These are phyloP conservation scores for Nicotiana benthamiana DNA, from an alignment of 257 asterid genomes.

Conservation along the genomic window DNA sequence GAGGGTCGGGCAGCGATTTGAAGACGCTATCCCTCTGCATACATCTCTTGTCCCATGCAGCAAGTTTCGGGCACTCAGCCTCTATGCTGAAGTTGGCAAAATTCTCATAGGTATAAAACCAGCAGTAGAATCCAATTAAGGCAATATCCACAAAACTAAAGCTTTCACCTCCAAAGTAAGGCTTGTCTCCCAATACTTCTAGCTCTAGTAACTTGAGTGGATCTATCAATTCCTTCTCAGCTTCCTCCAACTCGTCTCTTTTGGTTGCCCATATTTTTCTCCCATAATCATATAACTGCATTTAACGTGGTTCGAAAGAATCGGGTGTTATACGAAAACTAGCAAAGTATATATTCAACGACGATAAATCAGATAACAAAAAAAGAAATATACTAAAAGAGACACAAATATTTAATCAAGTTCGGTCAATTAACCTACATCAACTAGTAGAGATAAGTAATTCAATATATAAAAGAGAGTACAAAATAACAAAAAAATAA, in stretches of 20 bases:
- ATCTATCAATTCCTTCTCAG: conserved; percentile 6
- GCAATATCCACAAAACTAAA: conserved; percentile 11
- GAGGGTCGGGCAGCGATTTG: conserved; percentile 19
- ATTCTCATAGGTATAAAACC: neutral
- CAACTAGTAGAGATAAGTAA: no score
- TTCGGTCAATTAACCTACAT: no score
- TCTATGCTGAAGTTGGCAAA: conserved; percentile 2
- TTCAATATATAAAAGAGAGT: no score
- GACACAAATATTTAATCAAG: no score
- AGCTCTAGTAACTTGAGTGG: conserved; percentile 7
- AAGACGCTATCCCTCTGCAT: conserved; percentile 21
- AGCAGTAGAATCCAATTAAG: conserved; percentile 5
- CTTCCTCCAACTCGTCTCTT: conserved; percentile 1
- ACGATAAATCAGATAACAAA: no score
- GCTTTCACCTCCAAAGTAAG: conserved; percentile 15
- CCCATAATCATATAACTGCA: conserved; percentile 7
- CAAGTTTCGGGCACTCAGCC: conserved; percentile 9
- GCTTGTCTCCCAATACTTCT: conserved; percentile 9
- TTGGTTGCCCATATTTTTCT: neutral
- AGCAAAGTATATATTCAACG: no score
- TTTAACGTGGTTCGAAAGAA: neutral
- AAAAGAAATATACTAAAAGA: no score
- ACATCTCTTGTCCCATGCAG: conserved; percentile 15
- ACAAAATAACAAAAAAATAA: no score
- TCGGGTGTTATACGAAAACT: no score